Percentiles rank a stretch among this genome's conserved stretches.
These are phyloP conservation scores for Rhizopogon vulgaris DNA, from an alignment of 768 basidiomycete species.

Conservation along the genomic window DNA sequence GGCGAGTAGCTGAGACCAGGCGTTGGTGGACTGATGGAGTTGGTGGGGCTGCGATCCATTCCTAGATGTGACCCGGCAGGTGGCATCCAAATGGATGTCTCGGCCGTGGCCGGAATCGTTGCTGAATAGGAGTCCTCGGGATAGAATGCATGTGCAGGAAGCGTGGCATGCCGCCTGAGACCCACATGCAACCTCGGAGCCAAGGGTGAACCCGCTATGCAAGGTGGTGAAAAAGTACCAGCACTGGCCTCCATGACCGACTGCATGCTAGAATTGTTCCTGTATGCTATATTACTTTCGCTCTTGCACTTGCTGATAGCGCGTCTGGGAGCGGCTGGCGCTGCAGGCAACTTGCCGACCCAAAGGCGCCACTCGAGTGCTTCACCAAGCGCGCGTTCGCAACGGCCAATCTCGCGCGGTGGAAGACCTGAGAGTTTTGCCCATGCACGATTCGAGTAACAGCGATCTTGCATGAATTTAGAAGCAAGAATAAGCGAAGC, in stretches of 20 bases:
- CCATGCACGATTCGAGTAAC: slow-evolving; percentile 93
- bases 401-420: slow-evolving; percentile 78
- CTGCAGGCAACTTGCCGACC: slow-evolving; percentile 66
- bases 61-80: background rate
- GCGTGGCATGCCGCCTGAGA: slow-evolving; percentile 37
- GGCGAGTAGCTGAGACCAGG: slow-evolving; percentile 56
- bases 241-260: background rate
- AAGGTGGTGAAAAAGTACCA: slow-evolving; percentile 1
- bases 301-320: slow-evolving; percentile 46
- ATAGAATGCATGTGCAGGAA: slow-evolving; percentile 31
- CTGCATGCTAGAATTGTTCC: slow-evolving; percentile 1
- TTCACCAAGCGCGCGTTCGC: slow-evolving; percentile 83
- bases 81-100: slow-evolving; percentile 1
- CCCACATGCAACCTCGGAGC: slow-evolving; percentile 11
- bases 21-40: slow-evolving; percentile 39
- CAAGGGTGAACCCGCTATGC: slow-evolving; percentile 7
- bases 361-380: slow-evolving; percentile 89
- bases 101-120: background rate
- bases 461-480: slow-evolving; percentile 91
- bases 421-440: slow-evolving; percentile 87
- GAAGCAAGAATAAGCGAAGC: slow-evolving; percentile 84
- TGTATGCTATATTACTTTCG: slow-evolving; percentile 32
- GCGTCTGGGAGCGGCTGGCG: slow-evolving; percentile 28
- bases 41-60: slow-evolving; percentile 19
- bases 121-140: slow-evolving; percentile 8